Base-by-base conservation (phyloP, 2,329 filamentous ascomycete species). In the Penicillium sclerotiorum region DNA sequence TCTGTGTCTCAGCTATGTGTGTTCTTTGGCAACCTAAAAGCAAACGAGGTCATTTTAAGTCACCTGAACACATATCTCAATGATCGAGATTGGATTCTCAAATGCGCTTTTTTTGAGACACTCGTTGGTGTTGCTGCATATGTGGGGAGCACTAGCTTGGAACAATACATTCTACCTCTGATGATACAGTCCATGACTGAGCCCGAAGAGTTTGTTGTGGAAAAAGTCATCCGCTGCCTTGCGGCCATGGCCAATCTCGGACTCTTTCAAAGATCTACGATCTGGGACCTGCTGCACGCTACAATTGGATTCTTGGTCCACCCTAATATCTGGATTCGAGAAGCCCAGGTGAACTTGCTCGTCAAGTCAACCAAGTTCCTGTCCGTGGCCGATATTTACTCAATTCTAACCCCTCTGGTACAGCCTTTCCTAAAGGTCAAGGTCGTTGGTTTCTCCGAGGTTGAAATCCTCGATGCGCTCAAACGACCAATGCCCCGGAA, bases 51-150 rank as follows among this genome's bases (percentile, higher is more conserved):
- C n/a, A 86, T 99, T 13, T 77, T 99, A 18, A 95, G 91, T 25
- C 94, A 99, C 73, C 77, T 99, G 22, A 97, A 97, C 65, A 99
- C 94, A 0, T 99, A 99, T 63, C 75, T 99, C 8, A 99, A 99
- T 59, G 94, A 97, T 62, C 85, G 88, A 35, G 92, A 99, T 67
- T 99, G 94, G 94, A 90, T 90, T 68, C 76, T 99, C 25, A 96
- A 96, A 69, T 96, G 91, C 62, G 91, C 93, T 2, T 97, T 97
- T 67, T 96, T 99, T 63, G 92, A 96, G 64, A 90, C 91, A 0
- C 90, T 97, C 21, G 90, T 97, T 13, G 93, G 92, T 3, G 92
- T 99, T 57, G 90, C 92, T 4, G 84, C 89, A 1, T 96, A 96
- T 60, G 83, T 97, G 27, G 94, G 94, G 22, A 91, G 89, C 52